These are phyloP conservation scores for Vigna nakashimae DNA, from an alignment of 306 rosid species.

Conservation along the genomic window DNA sequence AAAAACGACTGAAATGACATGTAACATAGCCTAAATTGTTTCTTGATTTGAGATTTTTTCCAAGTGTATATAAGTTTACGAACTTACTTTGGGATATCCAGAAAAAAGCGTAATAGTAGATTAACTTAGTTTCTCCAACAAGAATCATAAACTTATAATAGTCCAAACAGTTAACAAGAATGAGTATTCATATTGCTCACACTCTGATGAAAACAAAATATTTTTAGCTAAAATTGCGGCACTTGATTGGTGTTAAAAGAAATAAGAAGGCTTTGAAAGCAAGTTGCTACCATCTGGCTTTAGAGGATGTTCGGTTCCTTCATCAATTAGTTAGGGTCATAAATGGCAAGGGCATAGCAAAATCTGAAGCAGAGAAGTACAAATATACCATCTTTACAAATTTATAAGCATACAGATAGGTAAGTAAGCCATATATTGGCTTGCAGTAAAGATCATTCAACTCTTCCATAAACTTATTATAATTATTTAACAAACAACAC, in stretches of 20 bases:
- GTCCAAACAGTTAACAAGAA: neutral
- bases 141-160: neutral
- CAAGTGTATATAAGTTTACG: no score
- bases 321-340: conserved; percentile 8
- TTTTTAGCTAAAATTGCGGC: conserved; percentile 11
- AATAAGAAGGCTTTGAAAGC: neutral
- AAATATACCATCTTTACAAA: conserved; percentile 17
- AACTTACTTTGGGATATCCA: no score
- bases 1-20: no score
- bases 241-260: neutral
- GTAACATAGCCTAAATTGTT: no score
- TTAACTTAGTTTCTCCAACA: neutral
- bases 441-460: neutral
- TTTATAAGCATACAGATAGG: neutral
- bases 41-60: no score
- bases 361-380: conserved; percentile 17
- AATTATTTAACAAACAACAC: neutral
- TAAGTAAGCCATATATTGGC: neutral
- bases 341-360: neutral
- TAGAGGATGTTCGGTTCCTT: neutral
- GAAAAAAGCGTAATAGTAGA: no score
- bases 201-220: neutral
- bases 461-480: neutral
- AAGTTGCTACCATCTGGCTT: neutral
- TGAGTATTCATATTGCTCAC: neutral